Conservation (phyloP, 805 yeast genomes). For the Candida sithepensis region DNA sequence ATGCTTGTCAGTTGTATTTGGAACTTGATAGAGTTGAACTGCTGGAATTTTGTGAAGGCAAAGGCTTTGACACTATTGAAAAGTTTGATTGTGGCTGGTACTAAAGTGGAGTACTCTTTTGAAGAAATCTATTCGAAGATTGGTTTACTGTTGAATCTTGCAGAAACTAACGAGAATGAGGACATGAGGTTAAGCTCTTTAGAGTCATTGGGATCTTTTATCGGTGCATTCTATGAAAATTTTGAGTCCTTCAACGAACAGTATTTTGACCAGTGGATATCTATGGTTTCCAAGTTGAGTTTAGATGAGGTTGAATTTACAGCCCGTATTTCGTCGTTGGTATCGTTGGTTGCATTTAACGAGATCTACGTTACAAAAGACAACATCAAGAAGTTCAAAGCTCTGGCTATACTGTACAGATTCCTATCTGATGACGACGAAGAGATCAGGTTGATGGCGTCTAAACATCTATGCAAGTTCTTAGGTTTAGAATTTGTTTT, state of each 20-base stretch:
- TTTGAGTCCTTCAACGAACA: constrained; percentile 5
- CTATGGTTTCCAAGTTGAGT: constrained; percentile 26
- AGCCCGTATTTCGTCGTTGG: constrained; percentile 42
- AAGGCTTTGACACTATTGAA: constrained; percentile 36
- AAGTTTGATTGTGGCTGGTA: constrained; percentile 12
- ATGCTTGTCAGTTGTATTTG: constrained; percentile 18
- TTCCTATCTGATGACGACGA: constrained; percentile 66
- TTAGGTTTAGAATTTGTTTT: constrained; percentile 19
- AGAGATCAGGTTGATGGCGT: constrained; percentile 47
- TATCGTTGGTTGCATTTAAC: constrained; percentile 37
- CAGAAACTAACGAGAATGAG: constrained; percentile 36
- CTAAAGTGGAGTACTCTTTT: constrained; percentile 7
- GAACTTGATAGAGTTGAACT: constrained; percentile 20
- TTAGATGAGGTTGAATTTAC: constrained; percentile 44
- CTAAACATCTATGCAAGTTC: constrained; percentile 36
- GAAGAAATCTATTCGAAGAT: constrained; percentile 21
- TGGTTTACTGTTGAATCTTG: constrained; percentile 27
- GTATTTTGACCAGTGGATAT: constrained; percentile 26
- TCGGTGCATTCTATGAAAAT: constrained; percentile 2
- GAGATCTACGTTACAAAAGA: constrained; percentile 5
- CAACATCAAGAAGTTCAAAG: constrained; percentile 4
- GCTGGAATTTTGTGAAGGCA: constrained; percentile 46
- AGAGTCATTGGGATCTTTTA: constrained; percentile 44
- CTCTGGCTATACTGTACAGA: constrained; percentile 27
- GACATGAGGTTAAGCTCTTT: constrained; percentile 46